A percentile compares a stretch with the other conserved stretches of the same genome.
phyloP scores from a whole-genome alignment of 495 filamentous ascomycete species.

The Aspergillus egyptiacus region DNA sequence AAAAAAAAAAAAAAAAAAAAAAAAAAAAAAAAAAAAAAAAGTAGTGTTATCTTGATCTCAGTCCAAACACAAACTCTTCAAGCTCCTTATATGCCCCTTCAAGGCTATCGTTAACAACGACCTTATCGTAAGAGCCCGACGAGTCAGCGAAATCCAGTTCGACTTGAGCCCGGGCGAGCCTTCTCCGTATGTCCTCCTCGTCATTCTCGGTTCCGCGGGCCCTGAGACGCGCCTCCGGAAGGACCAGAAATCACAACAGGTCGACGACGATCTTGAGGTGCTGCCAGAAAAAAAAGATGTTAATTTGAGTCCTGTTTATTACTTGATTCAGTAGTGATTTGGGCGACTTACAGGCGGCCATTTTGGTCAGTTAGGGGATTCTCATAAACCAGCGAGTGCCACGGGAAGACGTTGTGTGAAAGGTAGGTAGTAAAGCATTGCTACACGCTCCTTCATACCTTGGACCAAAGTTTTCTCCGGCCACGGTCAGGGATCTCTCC shows the following conservation, averaged over 20 bases:
- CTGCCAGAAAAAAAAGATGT: too few species aligned
- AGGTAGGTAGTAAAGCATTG: too few species aligned
- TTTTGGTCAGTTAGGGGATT: too few species aligned
- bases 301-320: too few species aligned
- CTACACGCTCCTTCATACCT: too few species aligned
- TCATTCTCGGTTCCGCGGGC: slow-evolving; percentile 73
- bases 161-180: slow-evolving; percentile 62
- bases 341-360: too few species aligned
- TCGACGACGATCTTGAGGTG: slow-evolving; percentile 25
- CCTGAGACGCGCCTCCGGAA: slow-evolving; percentile 64
- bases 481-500: too few species aligned
- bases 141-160: slow-evolving; percentile 73
- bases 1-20: not conserved
- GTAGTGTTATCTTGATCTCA: too few species aligned
- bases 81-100: slow-evolving; percentile 72
- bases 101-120: slow-evolving; percentile 78
- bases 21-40: not conserved
- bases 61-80: slow-evolving; percentile 41
- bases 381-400: too few species aligned
- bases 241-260: slow-evolving; percentile 81
- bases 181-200: slow-evolving; percentile 59
- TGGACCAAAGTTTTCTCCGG: too few species aligned
- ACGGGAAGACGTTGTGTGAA: too few species aligned
- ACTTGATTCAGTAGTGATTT: too few species aligned
- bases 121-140: slow-evolving; percentile 62